phyloP scores from a whole-genome alignment of 2,329 filamentous ascomycete genomes.

The Huntiella abstrusa region DNA sequence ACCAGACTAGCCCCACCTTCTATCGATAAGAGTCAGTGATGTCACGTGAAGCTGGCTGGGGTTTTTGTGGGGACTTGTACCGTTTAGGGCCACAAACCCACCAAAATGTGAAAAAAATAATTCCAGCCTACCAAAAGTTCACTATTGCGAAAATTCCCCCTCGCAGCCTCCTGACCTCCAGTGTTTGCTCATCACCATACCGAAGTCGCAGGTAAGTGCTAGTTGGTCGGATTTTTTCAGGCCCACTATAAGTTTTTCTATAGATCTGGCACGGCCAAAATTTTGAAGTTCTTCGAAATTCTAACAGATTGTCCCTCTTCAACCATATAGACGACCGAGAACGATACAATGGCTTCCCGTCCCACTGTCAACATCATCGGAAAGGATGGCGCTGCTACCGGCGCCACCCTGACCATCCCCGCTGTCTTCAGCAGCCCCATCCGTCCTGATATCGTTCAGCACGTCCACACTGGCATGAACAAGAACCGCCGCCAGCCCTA shows the following conservation, averaged over 20 bases:
- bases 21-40: constrained; percentile 2
- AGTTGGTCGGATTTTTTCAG: background rate
- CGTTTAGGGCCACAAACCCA: constrained; percentile 12
- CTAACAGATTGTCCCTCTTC: constrained; percentile 6
- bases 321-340: constrained; percentile 16
- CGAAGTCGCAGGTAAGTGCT: constrained; percentile 10
- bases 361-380: constrained; percentile 95
- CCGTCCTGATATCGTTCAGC: constrained; percentile 97
- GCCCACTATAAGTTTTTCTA: background rate
- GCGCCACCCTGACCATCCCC: constrained; percentile 78
- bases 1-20: background rate
- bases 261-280: background rate
- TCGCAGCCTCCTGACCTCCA: constrained; percentile 9
- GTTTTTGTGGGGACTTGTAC: constrained; percentile 8
- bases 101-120: constrained; percentile 10
- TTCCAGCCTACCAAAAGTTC: constrained; percentile 9
- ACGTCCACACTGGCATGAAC: constrained; percentile 96
- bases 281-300: constrained; percentile 1
- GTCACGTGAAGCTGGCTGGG: constrained; percentile 3
- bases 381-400: constrained; percentile 84
- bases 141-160: constrained; percentile 9
- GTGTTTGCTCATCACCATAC: constrained; percentile 12
- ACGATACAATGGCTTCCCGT: constrained; percentile 69
- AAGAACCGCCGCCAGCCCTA: constrained; percentile 99
- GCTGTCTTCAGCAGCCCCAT: constrained; percentile 95